Conservation (phyloP, 306 rosid species). For the Prunus davidiana region DNA sequence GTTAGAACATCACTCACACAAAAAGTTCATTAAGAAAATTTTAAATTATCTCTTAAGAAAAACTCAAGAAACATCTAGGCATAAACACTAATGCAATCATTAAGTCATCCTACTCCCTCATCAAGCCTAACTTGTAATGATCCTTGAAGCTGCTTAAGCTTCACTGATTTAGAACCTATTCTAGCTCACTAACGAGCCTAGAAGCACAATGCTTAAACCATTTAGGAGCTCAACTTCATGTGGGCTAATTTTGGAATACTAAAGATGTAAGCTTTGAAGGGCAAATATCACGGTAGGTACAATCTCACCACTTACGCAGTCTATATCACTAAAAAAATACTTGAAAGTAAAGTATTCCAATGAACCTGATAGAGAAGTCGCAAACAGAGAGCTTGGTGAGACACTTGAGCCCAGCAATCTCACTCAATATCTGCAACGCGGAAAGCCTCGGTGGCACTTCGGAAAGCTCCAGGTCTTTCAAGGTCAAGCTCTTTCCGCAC, state of each 20-base stretch:
- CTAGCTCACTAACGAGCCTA: neutral
- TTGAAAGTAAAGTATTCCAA: neutral
- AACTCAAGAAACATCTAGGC: neutral
- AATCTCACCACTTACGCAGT: neutral
- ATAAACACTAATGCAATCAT: neutral
- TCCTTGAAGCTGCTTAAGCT: neutral
- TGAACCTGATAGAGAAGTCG: constrained; percentile 79
- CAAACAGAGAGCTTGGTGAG: constrained; percentile 84
- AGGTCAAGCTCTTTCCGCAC: neutral
- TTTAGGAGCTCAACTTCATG: too few relatives aligned
- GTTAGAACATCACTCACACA: neutral
- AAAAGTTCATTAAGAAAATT: neutral
- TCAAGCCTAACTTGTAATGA: neutral
- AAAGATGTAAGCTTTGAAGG: too few relatives aligned
- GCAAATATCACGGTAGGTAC: neutral
- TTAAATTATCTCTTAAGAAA: too few relatives aligned
- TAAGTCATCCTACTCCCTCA: neutral
- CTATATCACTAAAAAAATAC: neutral
- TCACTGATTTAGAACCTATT: too few relatives aligned
- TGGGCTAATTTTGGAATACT: neutral
- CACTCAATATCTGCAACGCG: constrained; percentile 64
- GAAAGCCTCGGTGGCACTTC: constrained; percentile 80
- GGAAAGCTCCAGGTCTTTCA: constrained; percentile 90
- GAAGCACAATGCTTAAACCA: too few relatives aligned
- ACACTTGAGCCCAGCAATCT: constrained; percentile 70